Evolutionary conservation across 139 green algal species (phyloP).

Genomic region (Tetradesmus obliquus): DNA sequence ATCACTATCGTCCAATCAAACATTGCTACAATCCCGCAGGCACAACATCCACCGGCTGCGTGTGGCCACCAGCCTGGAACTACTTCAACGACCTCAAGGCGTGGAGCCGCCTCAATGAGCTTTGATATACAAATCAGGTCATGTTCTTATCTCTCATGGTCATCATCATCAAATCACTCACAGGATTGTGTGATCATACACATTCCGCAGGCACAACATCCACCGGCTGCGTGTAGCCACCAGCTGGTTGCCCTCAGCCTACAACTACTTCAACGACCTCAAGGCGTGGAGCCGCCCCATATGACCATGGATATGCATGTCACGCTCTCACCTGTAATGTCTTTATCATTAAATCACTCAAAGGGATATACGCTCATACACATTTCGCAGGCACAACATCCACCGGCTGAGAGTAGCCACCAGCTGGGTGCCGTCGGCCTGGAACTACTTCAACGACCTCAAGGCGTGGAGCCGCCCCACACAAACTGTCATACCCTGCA

Average conservation of each 20-base stretch:
- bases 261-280: slow-evolving; percentile 8
- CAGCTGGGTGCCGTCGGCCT: background rate
- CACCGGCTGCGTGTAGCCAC: slow-evolving; percentile 15
- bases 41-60: slow-evolving; percentile 46
- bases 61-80: background rate
- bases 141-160: no score
- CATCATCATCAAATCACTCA: no score
- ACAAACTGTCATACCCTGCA: background rate
- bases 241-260: slow-evolving; percentile 6
- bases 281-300: slow-evolving; percentile 11
- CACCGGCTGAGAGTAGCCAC: slow-evolving; percentile 16
- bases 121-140: no score
- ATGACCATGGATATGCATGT: no score
- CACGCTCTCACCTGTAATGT: no score
- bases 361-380: no score
- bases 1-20: no score
- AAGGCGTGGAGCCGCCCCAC: slow-evolving; percentile 24
- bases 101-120: background rate
- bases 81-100: slow-evolving; percentile 32
- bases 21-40: background rate
- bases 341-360: no score
- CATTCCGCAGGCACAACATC: slow-evolving; percentile 34
- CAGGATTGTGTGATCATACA: no score
- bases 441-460: slow-evolving; percentile 19
- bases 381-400: slow-evolving; percentile 34